These are phyloP conservation scores for Xerocomellus dryophilus DNA, from an alignment of 768 basidiomycete genomes.

Conservation along the genomic window DNA sequence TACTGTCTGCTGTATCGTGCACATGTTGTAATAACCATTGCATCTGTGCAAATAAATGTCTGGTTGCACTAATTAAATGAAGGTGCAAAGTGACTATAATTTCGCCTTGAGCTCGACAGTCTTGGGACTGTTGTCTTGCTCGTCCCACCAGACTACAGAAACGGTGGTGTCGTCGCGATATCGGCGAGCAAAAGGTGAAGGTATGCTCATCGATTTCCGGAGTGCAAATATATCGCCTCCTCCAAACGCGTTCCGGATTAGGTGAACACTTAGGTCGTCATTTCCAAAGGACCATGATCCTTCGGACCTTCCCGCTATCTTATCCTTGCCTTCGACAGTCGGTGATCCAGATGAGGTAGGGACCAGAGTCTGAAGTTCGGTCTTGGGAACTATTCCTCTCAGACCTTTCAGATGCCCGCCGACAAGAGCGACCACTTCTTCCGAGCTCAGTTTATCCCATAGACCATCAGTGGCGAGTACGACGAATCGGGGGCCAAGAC, in stretches of 20 bases:
- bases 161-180: slow-evolving; percentile 85
- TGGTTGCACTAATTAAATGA: background rate
- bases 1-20: slow-evolving; percentile 11
- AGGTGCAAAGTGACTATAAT: slow-evolving; percentile 36
- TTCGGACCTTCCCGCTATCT: slow-evolving; percentile 32
- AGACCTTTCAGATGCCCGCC: slow-evolving; percentile 76
- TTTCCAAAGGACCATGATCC: slow-evolving; percentile 79
- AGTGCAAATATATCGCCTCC: slow-evolving; percentile 64
- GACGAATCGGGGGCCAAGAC: slow-evolving; percentile 56
- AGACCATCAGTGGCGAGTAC: slow-evolving; percentile 88
- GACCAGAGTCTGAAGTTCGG: slow-evolving; percentile 51
- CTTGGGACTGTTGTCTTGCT: slow-evolving; percentile 43
- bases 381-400: slow-evolving; percentile 60
- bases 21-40: slow-evolving; percentile 4
- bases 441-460: slow-evolving; percentile 73
- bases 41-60: background rate
- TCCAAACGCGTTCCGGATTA: slow-evolving; percentile 92
- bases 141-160: slow-evolving; percentile 83
- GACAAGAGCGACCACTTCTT: slow-evolving; percentile 85
- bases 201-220: slow-evolving; percentile 70
- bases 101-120: slow-evolving; percentile 45
- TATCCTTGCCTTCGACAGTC: slow-evolving; percentile 65
- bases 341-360: slow-evolving; percentile 49
- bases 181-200: slow-evolving; percentile 72
- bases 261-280: slow-evolving; percentile 73